A percentile compares a stretch with the other conserved stretches of the same genome.
These are phyloP conservation scores for Exophiala alcalophila DNA, from an alignment of 2,329 filamentous ascomycete genomes.

Conservation along the genomic window DNA sequence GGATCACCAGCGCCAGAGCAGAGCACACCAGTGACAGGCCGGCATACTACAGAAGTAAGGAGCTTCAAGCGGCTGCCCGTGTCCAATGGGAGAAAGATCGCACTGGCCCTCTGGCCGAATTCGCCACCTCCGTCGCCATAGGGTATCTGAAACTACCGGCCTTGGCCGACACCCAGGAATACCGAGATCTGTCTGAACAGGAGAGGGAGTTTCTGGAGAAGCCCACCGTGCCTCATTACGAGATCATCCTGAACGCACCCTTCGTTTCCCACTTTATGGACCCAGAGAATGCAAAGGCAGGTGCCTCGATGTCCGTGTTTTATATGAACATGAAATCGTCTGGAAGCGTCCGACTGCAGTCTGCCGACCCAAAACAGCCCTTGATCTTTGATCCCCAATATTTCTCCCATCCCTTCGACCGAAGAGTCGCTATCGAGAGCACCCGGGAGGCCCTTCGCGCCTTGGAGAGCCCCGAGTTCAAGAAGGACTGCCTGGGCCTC, in stretches of 20 bases:
- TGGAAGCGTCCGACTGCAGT: conserved; percentile 54
- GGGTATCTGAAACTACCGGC: conserved; percentile 45
- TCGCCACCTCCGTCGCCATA: conserved; percentile 33
- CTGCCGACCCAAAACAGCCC: conserved; percentile 50
- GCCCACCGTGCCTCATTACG: conserved; percentile 57
- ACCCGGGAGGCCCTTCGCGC: conserved; percentile 46
- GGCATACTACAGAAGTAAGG: conserved; percentile 46
- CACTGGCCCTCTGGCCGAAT: conserved; percentile 37
- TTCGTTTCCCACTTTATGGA: conserved; percentile 26
- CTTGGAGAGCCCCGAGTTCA: conserved; percentile 44
- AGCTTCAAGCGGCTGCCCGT: conserved; percentile 46
- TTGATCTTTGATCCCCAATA: conserved; percentile 55
- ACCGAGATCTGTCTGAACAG: conserved; percentile 46
- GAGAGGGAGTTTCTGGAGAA: conserved; percentile 47
- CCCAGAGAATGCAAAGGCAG: conserved; percentile 27
- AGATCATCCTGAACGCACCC: conserved; percentile 42
- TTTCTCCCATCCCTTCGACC: conserved; percentile 55
- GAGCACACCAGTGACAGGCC: conserved; percentile 45
- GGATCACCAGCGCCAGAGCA: conserved; percentile 39
- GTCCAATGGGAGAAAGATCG: conserved; percentile 48
- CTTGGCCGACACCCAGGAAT: conserved; percentile 47
- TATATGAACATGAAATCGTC: conserved; percentile 54
- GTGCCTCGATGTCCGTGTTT: conserved; percentile 47
- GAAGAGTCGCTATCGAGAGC: conserved; percentile 49
- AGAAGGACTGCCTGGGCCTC: conserved; percentile 44